Conservation (phyloP, 169 alveolate genomes). For the Fabrea salina region DNA sequence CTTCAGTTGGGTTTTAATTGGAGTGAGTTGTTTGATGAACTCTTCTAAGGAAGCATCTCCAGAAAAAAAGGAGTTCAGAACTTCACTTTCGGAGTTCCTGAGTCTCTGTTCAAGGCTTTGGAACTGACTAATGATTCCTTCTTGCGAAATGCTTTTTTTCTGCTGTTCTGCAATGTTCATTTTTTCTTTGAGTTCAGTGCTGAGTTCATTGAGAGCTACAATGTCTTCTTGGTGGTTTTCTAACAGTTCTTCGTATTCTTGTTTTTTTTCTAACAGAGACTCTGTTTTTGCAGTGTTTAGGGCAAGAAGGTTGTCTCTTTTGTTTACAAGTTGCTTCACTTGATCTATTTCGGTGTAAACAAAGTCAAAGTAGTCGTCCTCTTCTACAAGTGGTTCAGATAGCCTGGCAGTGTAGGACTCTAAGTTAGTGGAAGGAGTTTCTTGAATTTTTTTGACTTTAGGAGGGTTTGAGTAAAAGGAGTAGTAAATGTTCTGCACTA, state of each 20-base stretch:
- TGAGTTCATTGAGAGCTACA: too few species aligned
- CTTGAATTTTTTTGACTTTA: not conserved
- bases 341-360: not conserved
- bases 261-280: not conserved
- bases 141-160: too few species aligned
- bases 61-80: too few species aligned
- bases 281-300: not conserved
- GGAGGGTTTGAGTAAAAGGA: not conserved
- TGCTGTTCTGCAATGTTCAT: too few species aligned
- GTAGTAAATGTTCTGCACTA: not conserved
- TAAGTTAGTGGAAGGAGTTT: not conserved
- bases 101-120: too few species aligned
- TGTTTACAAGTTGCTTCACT: not conserved
- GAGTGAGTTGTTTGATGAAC: too few species aligned
- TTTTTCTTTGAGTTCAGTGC: too few species aligned
- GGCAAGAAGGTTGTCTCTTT: not conserved
- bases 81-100: too few species aligned
- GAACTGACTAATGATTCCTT: too few species aligned
- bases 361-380: not conserved
- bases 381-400: not conserved
- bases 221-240: too few species aligned
- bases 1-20: too few species aligned
- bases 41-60: too few species aligned
- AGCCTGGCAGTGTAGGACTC: not conserved
- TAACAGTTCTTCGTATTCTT: not conserved